Evolutionary conservation across 257 asterid species (phyloP), one percentile per base, ranked within the genome.

Genomic region (Solanum chilense): DNA sequence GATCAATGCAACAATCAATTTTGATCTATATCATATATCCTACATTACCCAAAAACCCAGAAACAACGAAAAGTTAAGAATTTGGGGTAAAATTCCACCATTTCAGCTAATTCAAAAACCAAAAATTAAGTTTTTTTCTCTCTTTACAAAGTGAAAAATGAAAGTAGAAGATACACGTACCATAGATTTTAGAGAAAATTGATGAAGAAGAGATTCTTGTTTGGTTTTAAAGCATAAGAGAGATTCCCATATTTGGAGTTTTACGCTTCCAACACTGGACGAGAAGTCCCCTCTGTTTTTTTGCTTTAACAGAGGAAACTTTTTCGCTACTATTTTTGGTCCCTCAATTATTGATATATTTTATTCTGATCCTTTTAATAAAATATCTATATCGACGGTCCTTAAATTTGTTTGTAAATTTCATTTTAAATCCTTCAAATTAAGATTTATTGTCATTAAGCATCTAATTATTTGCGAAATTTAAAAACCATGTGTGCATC

Each of bases 191-290:
- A 75, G 82, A 75, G 21, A 9, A 70, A 31, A 31, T 70, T 68
- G 75, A 27, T 29, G 75, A 68, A 68, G 75, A 68, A 70, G 7
- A 70, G 77, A 70, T 31, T 68, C 18, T n/a, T 25, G 73, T 12
- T 35, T 29, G 73, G 73, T 12, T 66, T 25, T 66, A 66, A 66
- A 68, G 74, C 23, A 7, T 15, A 29, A 69, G 75, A 69, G 12
- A 70, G 77, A 70, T 70, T 70, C 77, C 77, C 39, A 70, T 70
- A 70, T 70, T 70, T 70, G 77, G 77, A 31, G 42, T 70, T 70
- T 70, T 6, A 70, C 77, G 42, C 13, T 29, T 31, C 6, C 3
- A 70, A 71, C 78, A 71, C 45, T 71, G 45, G 42, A 71, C 78
- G 14, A 71, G 78, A 69, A 31, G 42, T 12, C 42, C 45, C 0